These are phyloP conservation scores for Gynochthodes officinalis DNA, from an alignment of 257 asterid genomes.

Conservation along the genomic window DNA sequence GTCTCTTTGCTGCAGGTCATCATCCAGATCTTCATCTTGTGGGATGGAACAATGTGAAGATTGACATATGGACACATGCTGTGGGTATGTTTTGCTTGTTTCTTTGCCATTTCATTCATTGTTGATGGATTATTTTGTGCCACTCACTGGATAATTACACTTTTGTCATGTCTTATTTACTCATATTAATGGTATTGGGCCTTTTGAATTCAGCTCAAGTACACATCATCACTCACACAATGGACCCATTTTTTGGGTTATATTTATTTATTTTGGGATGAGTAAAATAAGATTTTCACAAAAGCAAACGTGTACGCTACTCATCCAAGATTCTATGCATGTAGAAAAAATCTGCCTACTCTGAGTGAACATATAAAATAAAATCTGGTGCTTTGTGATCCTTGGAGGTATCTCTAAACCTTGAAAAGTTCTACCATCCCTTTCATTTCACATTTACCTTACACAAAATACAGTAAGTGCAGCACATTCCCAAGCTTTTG, in stretches of 20 bases:
- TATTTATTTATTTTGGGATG: too few species aligned
- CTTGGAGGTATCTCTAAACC: too few species aligned
- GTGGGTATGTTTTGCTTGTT: slow-evolving; percentile 52
- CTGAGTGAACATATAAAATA: too few species aligned
- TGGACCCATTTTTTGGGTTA: too few species aligned
- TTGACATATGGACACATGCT: slow-evolving; percentile 94
- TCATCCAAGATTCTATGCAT: not conserved
- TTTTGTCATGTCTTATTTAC: not conserved
- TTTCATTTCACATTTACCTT: too few species aligned
- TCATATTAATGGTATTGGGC: not conserved
- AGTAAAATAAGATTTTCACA: too few species aligned
- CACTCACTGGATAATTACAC: not conserved
- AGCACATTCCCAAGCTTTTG: not conserved
- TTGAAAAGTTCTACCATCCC: too few species aligned
- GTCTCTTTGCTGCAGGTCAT: slow-evolving; percentile 51
- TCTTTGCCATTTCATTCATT: not conserved
- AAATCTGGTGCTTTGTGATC: too few species aligned
- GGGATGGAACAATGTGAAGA: slow-evolving; percentile 88
- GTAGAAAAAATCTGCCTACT: not conserved
- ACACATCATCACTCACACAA: not conserved
- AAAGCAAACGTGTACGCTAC: too few species aligned
- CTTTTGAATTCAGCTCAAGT: not conserved
- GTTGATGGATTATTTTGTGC: not conserved
- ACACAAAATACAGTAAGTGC: too few species aligned
- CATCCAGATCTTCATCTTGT: slow-evolving; percentile 99